Evolutionary conservation across 2,329 filamentous ascomycete species (phyloP), one percentile per base, ranked within the genome.

Genomic region (Epichloe brachyelytri): DNA sequence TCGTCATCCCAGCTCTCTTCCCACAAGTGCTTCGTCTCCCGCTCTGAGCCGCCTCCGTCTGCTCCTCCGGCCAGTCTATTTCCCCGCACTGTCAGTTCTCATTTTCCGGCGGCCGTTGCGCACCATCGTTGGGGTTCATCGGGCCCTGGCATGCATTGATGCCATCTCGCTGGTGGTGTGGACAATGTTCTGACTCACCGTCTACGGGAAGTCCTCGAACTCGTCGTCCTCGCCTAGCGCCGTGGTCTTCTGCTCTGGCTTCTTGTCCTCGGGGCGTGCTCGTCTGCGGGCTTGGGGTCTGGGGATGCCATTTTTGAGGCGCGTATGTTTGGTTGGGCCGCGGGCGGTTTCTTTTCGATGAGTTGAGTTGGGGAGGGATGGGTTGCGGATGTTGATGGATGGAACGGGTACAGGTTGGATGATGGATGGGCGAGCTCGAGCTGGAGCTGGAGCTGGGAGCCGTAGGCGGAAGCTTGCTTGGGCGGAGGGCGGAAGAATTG

Each of bases 1-100:
- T 98, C 93, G 65, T 98, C 93, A 65, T 98, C 93, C 93, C 93
- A 98, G 76, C 89, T 96, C 77, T 98, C 93, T 71, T 98, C 93
- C 93, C 93, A 98, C 50, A 98, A 75, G 72, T 97, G 90, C 67
- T 78, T 72, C 57, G 74, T 76, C 54, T 83, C 80, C 83, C 83
- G 60, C 76, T 81, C 62, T 78, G 76, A 52, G 85, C 86, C 51
- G 83, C 85, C 65, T 96, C 88, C 55, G 88, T 88, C 65, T 95
- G 90, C 65, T 95, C 88, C 68, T 89, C 83, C 49, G 83, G 77
- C 93, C 93, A 98, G 71, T 97, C 93, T 95, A 60, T 37, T 48
- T 36, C 12, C n/a, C 8, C 30, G 30, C 30, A 4, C 30, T n/a
- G 33, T 50, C 43, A 47, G 30, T 37, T 8, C 22, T 50, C 43